phyloP scores from a whole-genome alignment of 306 rosid genomes.

The Fragaria iinumae region DNA sequence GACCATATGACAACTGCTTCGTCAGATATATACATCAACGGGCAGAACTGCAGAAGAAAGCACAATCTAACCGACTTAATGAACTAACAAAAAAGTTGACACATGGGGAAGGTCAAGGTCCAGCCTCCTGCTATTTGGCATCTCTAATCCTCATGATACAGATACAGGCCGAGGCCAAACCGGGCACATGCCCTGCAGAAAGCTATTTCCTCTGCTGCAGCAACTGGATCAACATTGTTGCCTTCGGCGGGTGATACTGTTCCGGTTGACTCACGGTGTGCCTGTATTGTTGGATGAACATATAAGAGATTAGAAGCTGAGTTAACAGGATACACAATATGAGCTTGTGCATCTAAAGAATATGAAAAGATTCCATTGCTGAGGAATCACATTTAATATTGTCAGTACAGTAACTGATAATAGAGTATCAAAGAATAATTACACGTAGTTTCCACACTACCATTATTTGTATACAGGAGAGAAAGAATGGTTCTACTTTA shows the following conservation, averaged over 20 bases:
- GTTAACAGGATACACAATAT: background rate
- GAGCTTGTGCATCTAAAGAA: background rate
- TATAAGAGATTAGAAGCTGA: background rate
- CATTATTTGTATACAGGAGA: background rate
- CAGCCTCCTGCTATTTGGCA: background rate
- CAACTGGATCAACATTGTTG: slow-evolving; percentile 67
- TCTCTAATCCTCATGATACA: slow-evolving; percentile 76
- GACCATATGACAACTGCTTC: slow-evolving; percentile 4
- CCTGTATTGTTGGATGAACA: slow-evolving; percentile 42
- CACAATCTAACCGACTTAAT: slow-evolving; percentile 10
- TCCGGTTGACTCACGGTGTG: slow-evolving; percentile 93
- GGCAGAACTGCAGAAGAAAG: slow-evolving; percentile 3
- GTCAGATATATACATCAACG: slow-evolving; percentile 23
- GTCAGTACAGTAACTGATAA: no score
- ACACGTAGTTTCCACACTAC: background rate
- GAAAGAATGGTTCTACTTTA: background rate
- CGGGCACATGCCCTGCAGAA: slow-evolving; percentile 97
- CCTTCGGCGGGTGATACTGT: slow-evolving; percentile 57
- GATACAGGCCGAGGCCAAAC: slow-evolving; percentile 93
- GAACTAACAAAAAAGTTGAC: slow-evolving; percentile 16
- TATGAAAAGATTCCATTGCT: background rate
- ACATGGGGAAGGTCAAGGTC: background rate
- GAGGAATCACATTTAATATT: background rate
- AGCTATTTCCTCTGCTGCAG: slow-evolving; percentile 95
- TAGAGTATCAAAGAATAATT: background rate